These are phyloP conservation scores for Thelonectria olida DNA, from an alignment of 2,329 filamentous ascomycete genomes.

Conservation along the genomic window DNA sequence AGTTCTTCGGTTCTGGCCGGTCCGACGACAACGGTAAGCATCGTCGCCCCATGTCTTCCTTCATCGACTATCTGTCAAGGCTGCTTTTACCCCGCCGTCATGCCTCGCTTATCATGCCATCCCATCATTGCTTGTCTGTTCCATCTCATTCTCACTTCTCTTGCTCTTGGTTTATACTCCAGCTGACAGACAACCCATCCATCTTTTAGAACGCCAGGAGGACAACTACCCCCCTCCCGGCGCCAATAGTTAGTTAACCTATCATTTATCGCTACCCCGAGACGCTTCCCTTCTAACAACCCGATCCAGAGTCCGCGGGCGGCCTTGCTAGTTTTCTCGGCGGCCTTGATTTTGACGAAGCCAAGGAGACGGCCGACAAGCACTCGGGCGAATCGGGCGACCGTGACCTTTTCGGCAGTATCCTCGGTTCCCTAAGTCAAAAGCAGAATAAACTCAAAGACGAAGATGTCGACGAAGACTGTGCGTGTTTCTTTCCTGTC, in stretches of 20 bases:
- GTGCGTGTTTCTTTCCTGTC: slow-evolving; percentile 42
- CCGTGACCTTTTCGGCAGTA: slow-evolving; percentile 57
- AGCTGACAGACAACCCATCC: slow-evolving; percentile 16
- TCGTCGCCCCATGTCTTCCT: slow-evolving; percentile 27
- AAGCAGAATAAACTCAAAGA: slow-evolving; percentile 59
- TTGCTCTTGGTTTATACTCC: not conserved
- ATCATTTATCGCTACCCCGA: not conserved
- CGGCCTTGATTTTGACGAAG: slow-evolving; percentile 58
- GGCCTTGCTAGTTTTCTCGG: slow-evolving; percentile 52
- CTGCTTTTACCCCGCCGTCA: slow-evolving; percentile 36
- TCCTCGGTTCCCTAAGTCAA: slow-evolving; percentile 58
- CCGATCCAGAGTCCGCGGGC: slow-evolving; percentile 45
- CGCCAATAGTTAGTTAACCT: slow-evolving; percentile 41
- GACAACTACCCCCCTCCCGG: slow-evolving; percentile 34
- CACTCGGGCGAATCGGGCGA: slow-evolving; percentile 58
- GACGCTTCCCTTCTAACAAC: slow-evolving; percentile 5
- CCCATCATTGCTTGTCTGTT: slow-evolving; percentile 13
- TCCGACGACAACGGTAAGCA: slow-evolving; percentile 39
- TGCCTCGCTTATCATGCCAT: slow-evolving; percentile 14
- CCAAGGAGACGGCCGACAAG: slow-evolving; percentile 58
- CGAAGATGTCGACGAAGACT: slow-evolving; percentile 60
- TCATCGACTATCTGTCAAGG: not conserved
- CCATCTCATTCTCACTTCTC: not conserved
- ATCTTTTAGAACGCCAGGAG: slow-evolving; percentile 27
- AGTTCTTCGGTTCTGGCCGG: slow-evolving; percentile 47